Evolutionary conservation across 1,139 yeast genomes (phyloP), one percentile per base, ranked within the genome.

Genomic region (Magnusiomyces tetraspermus): DNA sequence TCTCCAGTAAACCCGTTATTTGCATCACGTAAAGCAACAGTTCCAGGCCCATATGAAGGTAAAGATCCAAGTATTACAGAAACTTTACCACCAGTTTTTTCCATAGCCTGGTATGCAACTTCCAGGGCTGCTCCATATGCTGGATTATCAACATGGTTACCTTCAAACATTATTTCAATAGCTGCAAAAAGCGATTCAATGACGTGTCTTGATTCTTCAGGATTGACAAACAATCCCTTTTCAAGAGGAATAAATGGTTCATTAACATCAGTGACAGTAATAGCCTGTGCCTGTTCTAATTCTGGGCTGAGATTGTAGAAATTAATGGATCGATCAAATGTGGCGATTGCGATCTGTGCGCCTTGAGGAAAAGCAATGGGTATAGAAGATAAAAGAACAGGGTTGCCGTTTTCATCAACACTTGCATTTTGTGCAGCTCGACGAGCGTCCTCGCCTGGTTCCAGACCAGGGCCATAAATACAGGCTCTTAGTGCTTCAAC

Each of bases 11-110:
- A 36, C 52, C 49, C 65, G 68, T 49, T 48, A 17, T 36, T 41
- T 21, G 55, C 57, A 28, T 71, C 73, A 24, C 86, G 82, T 55
- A 77, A 73, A 21, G 74, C 72, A 49, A 90, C 74, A n/a, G 78
- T 74, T 1, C 97, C 97, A 0, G 92, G 86, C 0, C 96, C 96
- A 77, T 82, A 77, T 0, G 88, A 77, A 8, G 98, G 96, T 40
- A 89, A 68, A 1, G 82, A 72, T 1, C 88, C 76, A 50, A 90
- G 71, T 3, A 86, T 68, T 0, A 87, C 77, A 21, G 85, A 77
- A 40, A 90, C 82, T 60, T 90, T 87, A 59, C 97, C 97, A 54
- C 96, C 96, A 11, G 78, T 78, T 0, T 84, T 83, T 41, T 76
- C 76, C 45, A 90, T 72, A n/a, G 90, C 82, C 58, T 79, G 65